Conservation (phyloP, 371 early-diverging fungal genomes). For the Funneliformis caledonium region DNA sequence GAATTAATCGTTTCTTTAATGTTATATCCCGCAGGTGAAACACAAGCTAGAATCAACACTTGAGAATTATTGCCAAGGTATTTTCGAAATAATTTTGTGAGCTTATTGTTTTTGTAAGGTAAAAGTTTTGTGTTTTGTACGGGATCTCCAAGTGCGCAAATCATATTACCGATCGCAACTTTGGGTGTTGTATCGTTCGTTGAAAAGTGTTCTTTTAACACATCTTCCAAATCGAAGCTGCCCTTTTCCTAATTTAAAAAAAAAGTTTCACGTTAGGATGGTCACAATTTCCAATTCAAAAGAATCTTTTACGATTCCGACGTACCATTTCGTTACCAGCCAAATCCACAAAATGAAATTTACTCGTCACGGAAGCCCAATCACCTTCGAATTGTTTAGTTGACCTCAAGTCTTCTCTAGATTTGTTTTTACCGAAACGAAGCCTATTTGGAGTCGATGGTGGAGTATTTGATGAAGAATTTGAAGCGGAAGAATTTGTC, state of each 20-base stretch:
- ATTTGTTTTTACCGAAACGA: conserved; percentile 47
- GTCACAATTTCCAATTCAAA: not conserved
- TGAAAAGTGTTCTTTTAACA: not conserved
- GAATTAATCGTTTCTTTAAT: conserved; percentile 90
- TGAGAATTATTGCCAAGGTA: conserved; percentile 92
- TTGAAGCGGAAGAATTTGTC: not conserved
- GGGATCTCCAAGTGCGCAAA: conserved; percentile 85
- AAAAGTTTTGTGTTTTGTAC: conserved; percentile 49
- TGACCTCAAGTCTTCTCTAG: conserved; percentile 52
- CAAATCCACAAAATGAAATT: conserved; percentile 99
- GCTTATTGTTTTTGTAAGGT: conserved; percentile 93
- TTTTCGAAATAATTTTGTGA: conserved; percentile 96
- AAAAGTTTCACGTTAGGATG: not conserved
- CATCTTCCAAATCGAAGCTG: not conserved
- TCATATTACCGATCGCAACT: conserved; percentile 97
- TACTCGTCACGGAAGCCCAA: conserved; percentile 48
- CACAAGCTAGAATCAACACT: conserved; percentile 93
- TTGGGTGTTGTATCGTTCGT: not conserved
- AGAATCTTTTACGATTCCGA: not conserved
- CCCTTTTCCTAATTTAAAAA: not conserved
- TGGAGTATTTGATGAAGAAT: not conserved
- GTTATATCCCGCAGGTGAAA: conserved; percentile 78
- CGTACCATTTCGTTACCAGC: conserved; percentile 96
- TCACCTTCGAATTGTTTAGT: conserved; percentile 17
- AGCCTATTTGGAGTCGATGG: not conserved